phyloP scores from a whole-genome alignment of 2,329 filamentous ascomycete species.

The Neurospora sp. region DNA sequence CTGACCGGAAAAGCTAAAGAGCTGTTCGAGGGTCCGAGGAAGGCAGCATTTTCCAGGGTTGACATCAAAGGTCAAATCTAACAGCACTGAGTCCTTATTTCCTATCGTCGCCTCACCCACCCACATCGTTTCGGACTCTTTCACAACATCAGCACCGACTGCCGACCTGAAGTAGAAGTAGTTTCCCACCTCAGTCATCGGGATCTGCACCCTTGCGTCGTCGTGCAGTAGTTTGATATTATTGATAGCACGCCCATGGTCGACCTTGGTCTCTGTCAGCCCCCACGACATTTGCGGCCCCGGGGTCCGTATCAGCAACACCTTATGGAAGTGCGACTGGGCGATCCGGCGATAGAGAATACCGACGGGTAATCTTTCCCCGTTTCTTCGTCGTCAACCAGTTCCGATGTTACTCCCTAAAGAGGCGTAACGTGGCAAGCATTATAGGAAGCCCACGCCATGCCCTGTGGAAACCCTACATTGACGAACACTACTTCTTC shows the following conservation, averaged over 20 bases:
- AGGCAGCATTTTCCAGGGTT: conserved; percentile 70
- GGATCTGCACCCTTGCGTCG: background rate
- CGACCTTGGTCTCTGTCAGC: background rate
- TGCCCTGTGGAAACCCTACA: background rate
- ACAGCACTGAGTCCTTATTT: conserved; percentile 21
- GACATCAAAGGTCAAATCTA: conserved; percentile 97
- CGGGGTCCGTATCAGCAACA: background rate
- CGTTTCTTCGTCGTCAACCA: background rate
- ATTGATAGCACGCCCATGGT: background rate
- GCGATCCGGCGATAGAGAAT: background rate
- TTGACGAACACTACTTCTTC: background rate
- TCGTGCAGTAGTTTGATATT: background rate
- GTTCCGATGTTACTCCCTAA: background rate
- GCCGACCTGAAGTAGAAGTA: background rate
- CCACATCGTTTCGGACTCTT: background rate
- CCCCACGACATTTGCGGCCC: background rate
- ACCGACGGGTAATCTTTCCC: background rate
- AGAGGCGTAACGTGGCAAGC: background rate
- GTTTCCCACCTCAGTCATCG: background rate
- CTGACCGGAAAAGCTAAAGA: conserved; percentile 61
- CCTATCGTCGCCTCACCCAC: conserved; percentile 6
- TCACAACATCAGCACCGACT: background rate
- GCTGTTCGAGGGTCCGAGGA: conserved; percentile 65
- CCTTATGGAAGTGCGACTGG: background rate
- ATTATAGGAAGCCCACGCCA: background rate